phyloP scores from a whole-genome alignment of 345 rosid genomes.

The Eucalyptus sp. region DNA sequence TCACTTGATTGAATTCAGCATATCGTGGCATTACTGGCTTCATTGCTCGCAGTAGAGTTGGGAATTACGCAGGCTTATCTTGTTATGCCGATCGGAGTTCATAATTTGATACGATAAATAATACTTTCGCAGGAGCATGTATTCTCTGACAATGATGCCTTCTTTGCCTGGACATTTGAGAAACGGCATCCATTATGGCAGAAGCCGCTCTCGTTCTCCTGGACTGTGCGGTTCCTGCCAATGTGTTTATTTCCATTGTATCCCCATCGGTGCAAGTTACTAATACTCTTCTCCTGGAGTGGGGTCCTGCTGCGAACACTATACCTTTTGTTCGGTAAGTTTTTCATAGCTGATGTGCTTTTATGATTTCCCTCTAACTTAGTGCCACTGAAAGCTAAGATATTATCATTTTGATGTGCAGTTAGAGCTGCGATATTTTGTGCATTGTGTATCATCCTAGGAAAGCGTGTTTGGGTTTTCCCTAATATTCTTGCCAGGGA shows the following conservation, averaged over 20 bases:
- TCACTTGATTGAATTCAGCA: not conserved
- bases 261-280: slow-evolving; percentile 78
- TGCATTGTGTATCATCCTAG: slow-evolving; percentile 53
- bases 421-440: slow-evolving; percentile 84
- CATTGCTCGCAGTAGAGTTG: not conserved
- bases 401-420: slow-evolving; percentile 14
- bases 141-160: slow-evolving; percentile 85
- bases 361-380: not conserved
- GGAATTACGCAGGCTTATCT: not conserved
- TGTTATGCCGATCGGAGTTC: not conserved
- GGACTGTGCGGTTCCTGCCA: slow-evolving; percentile 89
- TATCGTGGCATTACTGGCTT: not conserved
- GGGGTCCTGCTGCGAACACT: slow-evolving; percentile 71
- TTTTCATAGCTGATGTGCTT: not conserved
- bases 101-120: not conserved
- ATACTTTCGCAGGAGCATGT: slow-evolving; percentile 58
- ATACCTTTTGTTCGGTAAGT: slow-evolving; percentile 63
- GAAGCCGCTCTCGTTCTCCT: slow-evolving; percentile 87
- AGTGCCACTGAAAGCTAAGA: not conserved
- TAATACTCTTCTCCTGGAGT: slow-evolving; percentile 76
- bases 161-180: slow-evolving; percentile 93
- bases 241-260: slow-evolving; percentile 93
- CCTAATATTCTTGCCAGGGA: slow-evolving; percentile 99
- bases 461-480: slow-evolving; percentile 92
- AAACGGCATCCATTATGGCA: slow-evolving; percentile 89